These are phyloP conservation scores for Bipolaris gigantea DNA, from an alignment of 2,329 filamentous ascomycete species.

Conservation along the genomic window DNA sequence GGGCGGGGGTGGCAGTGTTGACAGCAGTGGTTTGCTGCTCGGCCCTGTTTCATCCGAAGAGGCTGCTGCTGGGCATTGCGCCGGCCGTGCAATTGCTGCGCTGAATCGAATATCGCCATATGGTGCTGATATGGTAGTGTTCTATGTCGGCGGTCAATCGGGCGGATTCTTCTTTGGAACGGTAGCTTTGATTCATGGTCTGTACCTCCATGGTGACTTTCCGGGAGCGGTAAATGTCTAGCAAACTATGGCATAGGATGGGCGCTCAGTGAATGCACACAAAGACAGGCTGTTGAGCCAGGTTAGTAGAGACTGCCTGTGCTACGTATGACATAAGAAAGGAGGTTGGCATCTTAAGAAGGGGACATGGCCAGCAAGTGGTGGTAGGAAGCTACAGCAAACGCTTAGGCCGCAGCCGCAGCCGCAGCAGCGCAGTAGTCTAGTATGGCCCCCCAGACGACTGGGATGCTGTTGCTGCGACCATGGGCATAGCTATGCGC, in stretches of 20 bases:
- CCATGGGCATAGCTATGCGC: conserved; percentile 1
- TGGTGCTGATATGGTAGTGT: conserved; percentile 2
- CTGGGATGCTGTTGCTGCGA: conserved; percentile 8
- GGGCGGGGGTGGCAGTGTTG: conserved; percentile 1
- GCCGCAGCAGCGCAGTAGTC: conserved; percentile 4
- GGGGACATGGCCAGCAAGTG: conserved; percentile 6
- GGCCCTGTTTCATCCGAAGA: conserved; percentile 1
- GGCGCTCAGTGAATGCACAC: neutral
- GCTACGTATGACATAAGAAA: conserved; percentile 5
- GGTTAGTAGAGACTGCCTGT: conserved; percentile 6
- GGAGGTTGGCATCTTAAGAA: conserved; percentile 6
- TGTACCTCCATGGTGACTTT: conserved; percentile 10
- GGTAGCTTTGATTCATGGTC: neutral
- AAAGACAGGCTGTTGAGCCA: neutral
- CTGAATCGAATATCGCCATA: neutral
- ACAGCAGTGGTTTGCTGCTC: conserved; percentile 7
- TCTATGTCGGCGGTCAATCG: conserved; percentile 1
- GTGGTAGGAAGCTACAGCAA: conserved; percentile 6
- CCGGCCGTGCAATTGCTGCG: neutral
- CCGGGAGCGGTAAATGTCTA: neutral
- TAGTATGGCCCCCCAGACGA: conserved; percentile 6
- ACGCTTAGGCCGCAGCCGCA: conserved; percentile 9
- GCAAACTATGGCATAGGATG: neutral
- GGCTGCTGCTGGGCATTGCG: neutral
- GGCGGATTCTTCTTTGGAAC: neutral